Conservation (phyloP, 176 grass and related monocot species). For the Alopecurus myosuroides region DNA sequence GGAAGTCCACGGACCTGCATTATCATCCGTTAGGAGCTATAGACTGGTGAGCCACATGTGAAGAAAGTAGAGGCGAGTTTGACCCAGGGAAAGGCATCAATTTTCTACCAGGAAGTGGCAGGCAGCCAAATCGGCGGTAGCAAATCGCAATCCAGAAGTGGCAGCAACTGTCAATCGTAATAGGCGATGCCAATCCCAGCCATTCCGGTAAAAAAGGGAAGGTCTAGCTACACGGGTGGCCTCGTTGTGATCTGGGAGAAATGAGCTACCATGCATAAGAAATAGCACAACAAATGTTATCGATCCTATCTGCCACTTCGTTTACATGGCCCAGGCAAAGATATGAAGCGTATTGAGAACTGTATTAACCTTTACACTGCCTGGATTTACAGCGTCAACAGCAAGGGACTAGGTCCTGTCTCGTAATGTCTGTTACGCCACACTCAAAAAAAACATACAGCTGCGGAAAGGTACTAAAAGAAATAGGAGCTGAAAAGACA, state of each 20-base stretch:
- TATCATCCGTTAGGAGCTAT: background rate
- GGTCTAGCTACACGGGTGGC: background rate
- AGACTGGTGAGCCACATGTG: background rate
- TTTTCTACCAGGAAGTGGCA: constrained; percentile 15
- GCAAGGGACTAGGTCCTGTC: background rate
- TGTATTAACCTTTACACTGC: background rate
- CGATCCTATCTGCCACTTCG: background rate
- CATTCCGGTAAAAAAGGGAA: background rate
- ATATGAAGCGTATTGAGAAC: background rate
- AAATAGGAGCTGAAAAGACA: background rate
- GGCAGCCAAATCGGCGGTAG: background rate
- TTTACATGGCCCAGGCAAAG: background rate
- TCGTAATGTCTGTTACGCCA: background rate
- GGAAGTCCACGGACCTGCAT: background rate
- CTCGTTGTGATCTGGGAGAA: background rate
- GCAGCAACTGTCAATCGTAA: background rate
- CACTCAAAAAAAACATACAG: background rate
- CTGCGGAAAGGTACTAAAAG: background rate
- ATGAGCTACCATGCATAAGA: background rate
- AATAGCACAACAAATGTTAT: background rate
- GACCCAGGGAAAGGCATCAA: background rate
- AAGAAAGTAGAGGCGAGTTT: background rate
- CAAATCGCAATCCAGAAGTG: background rate
- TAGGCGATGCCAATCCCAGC: background rate
- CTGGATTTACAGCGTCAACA: background rate